Base-by-base conservation (phyloP, 495 filamentous ascomycete species). In the Delitschia confertaspora region DNA sequence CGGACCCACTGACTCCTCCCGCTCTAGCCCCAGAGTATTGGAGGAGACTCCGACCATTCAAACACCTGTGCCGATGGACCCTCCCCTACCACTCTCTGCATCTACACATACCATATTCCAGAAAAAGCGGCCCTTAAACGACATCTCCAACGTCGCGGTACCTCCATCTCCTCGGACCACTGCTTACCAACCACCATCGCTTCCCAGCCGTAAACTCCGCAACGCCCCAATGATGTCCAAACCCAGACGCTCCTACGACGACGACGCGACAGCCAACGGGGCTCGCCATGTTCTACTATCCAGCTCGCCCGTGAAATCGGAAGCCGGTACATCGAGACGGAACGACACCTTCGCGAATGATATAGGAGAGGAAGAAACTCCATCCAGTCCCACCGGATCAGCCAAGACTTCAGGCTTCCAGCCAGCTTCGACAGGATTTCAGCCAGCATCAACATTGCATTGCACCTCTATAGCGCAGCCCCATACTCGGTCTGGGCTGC, bases 371-470 rank as follows among this genome's bases (percentile, higher is more conserved):
- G 20, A 6, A 51, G 37, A 21, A 6, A n/a, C 5, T n/a, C 40
- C 2, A 14, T 18, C 5, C 24, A 18, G n/a, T 14, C 14, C 9
- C 18, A 19, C n/a, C 2, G n/a, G n/a, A n/a, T n/a, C n/a, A n/a
- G n/a, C n/a, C n/a, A n/a, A n/a, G n/a, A 29, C 9, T 3, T 17
- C 31, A n/a, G 39, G 38, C 14, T 42, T 42, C 21, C 26, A 31
- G 10, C 27, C 48, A n/a, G 44, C 39, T 16, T 42, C 43, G 3
- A 49, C 14, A 35, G 49, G 54, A 36, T 49, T 66, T 31, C 58
- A 58, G 25, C 66, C 69, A 7, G 64, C 64, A 7, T 48, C 60
- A 18, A 74, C 69, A 36, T 71, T 69, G 43, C 72, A 79, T 56
- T 70, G 62, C 2, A 78, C 76, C 2, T 73, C 65, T 9, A 66